phyloP scores from a whole-genome alignment of 495 filamentous ascomycete species.

The Talaromyces liani region DNA sequence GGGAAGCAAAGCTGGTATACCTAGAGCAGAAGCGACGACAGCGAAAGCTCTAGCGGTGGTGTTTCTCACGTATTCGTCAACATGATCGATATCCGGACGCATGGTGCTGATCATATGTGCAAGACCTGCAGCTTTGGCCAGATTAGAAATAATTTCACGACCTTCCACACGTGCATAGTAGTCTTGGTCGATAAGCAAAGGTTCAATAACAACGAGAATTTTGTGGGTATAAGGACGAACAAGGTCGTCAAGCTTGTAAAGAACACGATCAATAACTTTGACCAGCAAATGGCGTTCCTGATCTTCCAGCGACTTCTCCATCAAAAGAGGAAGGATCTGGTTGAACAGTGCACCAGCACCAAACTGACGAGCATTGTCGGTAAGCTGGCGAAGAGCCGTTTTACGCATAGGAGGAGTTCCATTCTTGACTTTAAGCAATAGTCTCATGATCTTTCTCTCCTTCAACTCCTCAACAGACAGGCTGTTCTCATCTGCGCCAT shows the following conservation, averaged over 20 bases:
- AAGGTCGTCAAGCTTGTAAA: slow-evolving; percentile 97
- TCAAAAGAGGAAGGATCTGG: slow-evolving; percentile 92
- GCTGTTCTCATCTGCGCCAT: slow-evolving; percentile 85
- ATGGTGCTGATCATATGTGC: slow-evolving; percentile 99
- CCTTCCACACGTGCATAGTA: slow-evolving; percentile 98
- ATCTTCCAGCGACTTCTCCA: slow-evolving; percentile 98
- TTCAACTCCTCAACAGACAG: slow-evolving; percentile 94
- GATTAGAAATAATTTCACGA: slow-evolving; percentile 96
- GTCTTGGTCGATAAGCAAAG: slow-evolving; percentile 96
- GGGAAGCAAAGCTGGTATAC: slow-evolving; percentile 89
- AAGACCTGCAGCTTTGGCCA: slow-evolving; percentile 92
- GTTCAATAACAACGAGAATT: slow-evolving; percentile 98
- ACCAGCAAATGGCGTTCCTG: slow-evolving; percentile 98
- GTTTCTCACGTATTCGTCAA: slow-evolving; percentile 98
- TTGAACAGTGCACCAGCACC: slow-evolving; percentile 94
- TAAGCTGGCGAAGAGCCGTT: slow-evolving; percentile 95
- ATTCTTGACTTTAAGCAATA: slow-evolving; percentile 98
- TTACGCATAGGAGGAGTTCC: slow-evolving; percentile 98
- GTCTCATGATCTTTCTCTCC: slow-evolving; percentile 96
- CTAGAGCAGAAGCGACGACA: slow-evolving; percentile 92
- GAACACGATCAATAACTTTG: slow-evolving; percentile 97
- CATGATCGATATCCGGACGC: slow-evolving; percentile 97
- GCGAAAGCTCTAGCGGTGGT: slow-evolving; percentile 97
- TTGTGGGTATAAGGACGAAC: slow-evolving; percentile 97
- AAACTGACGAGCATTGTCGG: slow-evolving; percentile 95